phyloP scores from a whole-genome alignment of 2,329 filamentous ascomycete genomes.

The Curvularia verruculosa region DNA sequence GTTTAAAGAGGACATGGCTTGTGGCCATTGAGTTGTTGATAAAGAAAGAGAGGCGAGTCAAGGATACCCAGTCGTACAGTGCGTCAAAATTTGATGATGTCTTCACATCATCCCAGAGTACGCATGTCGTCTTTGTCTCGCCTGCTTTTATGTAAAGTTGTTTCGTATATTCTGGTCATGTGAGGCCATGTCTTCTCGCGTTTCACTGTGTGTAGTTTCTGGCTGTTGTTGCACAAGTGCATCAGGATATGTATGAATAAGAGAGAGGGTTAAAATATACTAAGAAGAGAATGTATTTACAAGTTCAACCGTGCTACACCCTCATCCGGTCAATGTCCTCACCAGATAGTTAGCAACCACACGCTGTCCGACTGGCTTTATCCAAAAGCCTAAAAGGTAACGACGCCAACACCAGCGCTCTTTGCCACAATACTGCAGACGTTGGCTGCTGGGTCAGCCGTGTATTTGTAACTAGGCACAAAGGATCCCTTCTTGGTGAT shows the following conservation, averaged over 20 bases:
- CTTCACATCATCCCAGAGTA: neutral
- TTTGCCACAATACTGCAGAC: conserved; percentile 37
- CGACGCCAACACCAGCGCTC: conserved; percentile 41
- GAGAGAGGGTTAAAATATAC: neutral
- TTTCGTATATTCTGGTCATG: neutral
- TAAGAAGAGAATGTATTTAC: conserved; percentile 27
- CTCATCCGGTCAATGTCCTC: conserved; percentile 3
- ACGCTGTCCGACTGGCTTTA: no score
- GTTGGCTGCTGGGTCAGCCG: conserved; percentile 33
- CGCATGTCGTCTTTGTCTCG: neutral
- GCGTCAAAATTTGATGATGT: neutral
- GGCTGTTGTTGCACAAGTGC: neutral
- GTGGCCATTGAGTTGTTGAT: neutral
- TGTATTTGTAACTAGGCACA: conserved; percentile 61
- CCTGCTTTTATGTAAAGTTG: neutral
- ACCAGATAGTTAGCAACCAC: neutral
- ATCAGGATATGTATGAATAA: neutral
- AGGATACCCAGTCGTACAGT: conserved; percentile 3
- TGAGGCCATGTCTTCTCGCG: neutral
- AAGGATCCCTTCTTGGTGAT: conserved; percentile 60
- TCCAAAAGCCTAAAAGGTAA: conserved; percentile 32
- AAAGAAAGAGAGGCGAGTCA: neutral
- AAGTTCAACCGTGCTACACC: conserved; percentile 9
- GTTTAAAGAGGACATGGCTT: neutral
- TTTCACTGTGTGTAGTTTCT: neutral